Conservation (phyloP, 148 eudicot species). For the Rhododendron kiyosumense region DNA sequence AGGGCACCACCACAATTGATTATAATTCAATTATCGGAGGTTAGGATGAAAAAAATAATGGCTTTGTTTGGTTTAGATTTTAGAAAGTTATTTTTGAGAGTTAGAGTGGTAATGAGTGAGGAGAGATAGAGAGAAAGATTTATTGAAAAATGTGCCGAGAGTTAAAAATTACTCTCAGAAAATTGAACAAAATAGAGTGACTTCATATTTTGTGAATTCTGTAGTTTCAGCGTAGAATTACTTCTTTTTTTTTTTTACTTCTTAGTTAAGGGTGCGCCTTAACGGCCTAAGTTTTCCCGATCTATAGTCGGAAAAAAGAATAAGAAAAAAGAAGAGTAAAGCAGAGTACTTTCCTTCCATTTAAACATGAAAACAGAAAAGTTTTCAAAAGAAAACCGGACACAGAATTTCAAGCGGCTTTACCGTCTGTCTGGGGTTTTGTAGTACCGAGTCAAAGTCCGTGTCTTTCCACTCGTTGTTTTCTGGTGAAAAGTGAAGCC, state of each 20-base stretch:
- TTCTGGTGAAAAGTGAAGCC: slow-evolving; percentile 17
- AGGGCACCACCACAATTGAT: too few species aligned
- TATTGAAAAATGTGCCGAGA: too few species aligned
- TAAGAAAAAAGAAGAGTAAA: neutral
- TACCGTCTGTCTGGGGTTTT: neutral
- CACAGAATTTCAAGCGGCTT: neutral
- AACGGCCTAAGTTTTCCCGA: neutral
- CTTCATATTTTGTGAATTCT: too few species aligned
- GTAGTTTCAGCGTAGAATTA: fast-evolving
- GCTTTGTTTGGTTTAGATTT: too few species aligned
- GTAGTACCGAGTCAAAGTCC: slow-evolving; percentile 22
- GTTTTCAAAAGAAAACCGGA: neutral
- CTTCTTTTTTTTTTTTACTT: too few species aligned
- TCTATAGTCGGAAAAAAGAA: neutral
- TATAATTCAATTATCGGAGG: too few species aligned
- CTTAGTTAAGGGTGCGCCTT: too few species aligned
- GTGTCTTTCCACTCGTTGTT: slow-evolving; percentile 12
- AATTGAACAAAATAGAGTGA: too few species aligned
- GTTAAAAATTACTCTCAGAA: too few species aligned
- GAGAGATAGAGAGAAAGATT: too few species aligned
- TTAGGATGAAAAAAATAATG: neutral
- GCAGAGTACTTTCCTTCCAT: neutral
- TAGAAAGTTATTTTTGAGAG: too few species aligned
- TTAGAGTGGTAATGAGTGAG: too few species aligned
- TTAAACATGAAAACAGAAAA: neutral